Evolutionary conservation across 2,329 filamentous ascomycete genomes (phyloP).

Genomic region (Aspergillus novoparasiticus): DNA sequence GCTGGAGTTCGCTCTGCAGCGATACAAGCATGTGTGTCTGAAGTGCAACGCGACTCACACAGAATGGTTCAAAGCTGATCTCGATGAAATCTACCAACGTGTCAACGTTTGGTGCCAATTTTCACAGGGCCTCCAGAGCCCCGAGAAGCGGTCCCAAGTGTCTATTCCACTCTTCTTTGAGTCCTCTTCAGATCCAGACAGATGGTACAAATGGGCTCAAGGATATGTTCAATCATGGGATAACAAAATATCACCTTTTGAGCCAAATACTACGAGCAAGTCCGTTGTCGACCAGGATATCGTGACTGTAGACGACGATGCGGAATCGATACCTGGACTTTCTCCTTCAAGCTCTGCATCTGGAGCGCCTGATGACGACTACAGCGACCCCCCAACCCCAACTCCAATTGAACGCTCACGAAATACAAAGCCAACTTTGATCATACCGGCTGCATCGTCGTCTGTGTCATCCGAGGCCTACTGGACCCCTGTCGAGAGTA

Average conservation of each 20-base stretch:
- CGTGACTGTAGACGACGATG: neutral
- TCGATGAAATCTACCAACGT: neutral
- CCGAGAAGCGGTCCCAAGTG: neutral
- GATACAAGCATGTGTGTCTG: neutral
- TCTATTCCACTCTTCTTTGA: neutral
- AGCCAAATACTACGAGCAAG: neutral
- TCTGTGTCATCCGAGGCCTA: neutral
- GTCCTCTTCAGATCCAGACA: constrained; percentile 1
- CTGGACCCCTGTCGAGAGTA: neutral
- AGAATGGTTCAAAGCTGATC: neutral
- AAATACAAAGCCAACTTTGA: neutral
- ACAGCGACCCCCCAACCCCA: neutral
- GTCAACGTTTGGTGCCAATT: neutral
- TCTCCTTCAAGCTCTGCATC: constrained; percentile 2
- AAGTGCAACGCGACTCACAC: neutral
- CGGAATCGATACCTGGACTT: constrained; percentile 3
- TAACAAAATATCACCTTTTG: neutral
- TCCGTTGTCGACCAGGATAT: neutral
- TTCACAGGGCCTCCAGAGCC: neutral
- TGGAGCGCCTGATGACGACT: neutral
- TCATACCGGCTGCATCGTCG: neutral
- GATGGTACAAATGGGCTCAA: constrained; percentile 6
- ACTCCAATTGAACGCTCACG: constrained; percentile 4
- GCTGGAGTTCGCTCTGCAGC: neutral
- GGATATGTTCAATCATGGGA: neutral